Base-by-base conservation (phyloP, 345 rosid species). In the Brassica incana region DNA sequence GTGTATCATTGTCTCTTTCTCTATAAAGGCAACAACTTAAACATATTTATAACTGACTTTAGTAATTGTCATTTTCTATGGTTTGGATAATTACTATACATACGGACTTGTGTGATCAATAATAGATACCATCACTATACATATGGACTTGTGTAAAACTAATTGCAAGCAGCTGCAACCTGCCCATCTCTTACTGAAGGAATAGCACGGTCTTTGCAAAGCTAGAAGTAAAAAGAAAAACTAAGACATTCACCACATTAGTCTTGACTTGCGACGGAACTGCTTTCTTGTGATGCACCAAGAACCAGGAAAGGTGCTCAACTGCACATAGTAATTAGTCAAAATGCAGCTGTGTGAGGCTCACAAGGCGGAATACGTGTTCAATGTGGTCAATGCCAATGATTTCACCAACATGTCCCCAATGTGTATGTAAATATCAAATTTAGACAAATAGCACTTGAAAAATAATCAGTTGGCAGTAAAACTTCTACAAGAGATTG, bases 261-360 rank as follows among this genome's bases (percentile, higher is more conserved):
- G 85, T 72, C 90, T 86, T 20, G 91, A 83, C 81, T 86, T 92
- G 56, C 81, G 87, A 15, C 86, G 88, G 73, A 89, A 92, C 68
- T 83, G 88, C 85, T 90, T 91, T 89, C 82, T 91, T 60, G 87
- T 91, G 80, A 86, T 58, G 79, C 99, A 91, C 99, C 97, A 95
- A 11, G 86, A 62, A 40, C 78, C 88, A n/a, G 90, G 93, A 78
- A 95, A 95, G 33, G 88, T 86, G 85, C 99, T 95, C 79, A 91
- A 84, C 97, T 92, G 87, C 80, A 63, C 64, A 67, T 30, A 71
- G 29, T 61, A 30, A 67, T 67, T 20, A 73, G n/a, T 9, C 52
- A 14, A 23, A 72, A 29, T 7, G 18, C 67, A 65, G 30, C 9
- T 63, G 5, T 3, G 12, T 36, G 9, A 80, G 72, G 25, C 50